Evolutionary conservation across 768 basidiomycete species (phyloP).

Genomic region (Boletus rubescentipes): DNA sequence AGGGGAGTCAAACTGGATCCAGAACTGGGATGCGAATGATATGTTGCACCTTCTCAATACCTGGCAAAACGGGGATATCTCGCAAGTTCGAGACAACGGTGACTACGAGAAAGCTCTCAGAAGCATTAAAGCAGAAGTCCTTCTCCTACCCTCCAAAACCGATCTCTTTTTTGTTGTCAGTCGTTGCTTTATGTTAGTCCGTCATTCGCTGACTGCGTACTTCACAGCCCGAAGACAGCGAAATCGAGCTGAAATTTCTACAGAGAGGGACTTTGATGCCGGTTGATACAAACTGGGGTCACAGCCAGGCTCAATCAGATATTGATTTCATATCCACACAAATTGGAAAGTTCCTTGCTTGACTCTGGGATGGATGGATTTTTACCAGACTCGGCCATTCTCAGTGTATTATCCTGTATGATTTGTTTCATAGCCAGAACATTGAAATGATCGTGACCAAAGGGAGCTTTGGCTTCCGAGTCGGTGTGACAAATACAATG

Average conservation of each 20-base stretch:
- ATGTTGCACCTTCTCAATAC: constrained; percentile 48
- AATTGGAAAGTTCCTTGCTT: constrained; percentile 14
- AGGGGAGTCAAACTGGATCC: constrained; percentile 47
- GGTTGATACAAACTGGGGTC: constrained; percentile 37
- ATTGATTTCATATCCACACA: constrained; percentile 8
- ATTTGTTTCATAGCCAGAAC: too few relatives aligned
- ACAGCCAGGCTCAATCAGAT: constrained; percentile 10
- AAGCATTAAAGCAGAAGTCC: constrained; percentile 47
- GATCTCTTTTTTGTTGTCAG: constrained; percentile 55
- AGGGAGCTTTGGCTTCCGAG: too few relatives aligned
- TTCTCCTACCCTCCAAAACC: constrained; percentile 58
- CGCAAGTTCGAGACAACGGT: constrained; percentile 42
- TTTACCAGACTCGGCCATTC: background rate
- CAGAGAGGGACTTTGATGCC: constrained; percentile 43
- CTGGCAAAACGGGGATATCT: constrained; percentile 51
- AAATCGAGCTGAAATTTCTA: constrained; percentile 42
- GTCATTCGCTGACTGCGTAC: background rate
- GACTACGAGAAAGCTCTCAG: constrained; percentile 41
- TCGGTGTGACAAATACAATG: too few relatives aligned
- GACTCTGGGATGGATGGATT: background rate
- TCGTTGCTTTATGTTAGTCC: background rate
- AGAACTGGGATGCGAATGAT: constrained; percentile 54
- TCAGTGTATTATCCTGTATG: too few relatives aligned
- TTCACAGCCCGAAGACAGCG: constrained; percentile 51
- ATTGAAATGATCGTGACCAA: too few relatives aligned